These are phyloP conservation scores for Didymella glomerata DNA, from an alignment of 2,329 filamentous ascomycete species.

Conservation along the genomic window DNA sequence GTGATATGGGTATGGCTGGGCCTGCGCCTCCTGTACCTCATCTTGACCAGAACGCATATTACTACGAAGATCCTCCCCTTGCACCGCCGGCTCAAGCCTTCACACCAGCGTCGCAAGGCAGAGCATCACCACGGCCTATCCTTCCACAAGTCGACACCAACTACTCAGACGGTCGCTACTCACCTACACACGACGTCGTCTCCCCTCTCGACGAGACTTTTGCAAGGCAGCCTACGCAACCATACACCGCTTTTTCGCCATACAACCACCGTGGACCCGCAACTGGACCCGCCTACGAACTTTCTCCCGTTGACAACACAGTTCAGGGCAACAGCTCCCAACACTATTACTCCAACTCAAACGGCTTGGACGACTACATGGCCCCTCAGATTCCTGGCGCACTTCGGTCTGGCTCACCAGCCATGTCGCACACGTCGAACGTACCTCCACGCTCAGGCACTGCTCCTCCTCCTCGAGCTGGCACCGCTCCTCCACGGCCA, in stretches of 20 bases:
- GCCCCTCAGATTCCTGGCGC: slow-evolving; percentile 38
- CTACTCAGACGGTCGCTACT: slow-evolving; percentile 34
- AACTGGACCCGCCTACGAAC: slow-evolving; percentile 42
- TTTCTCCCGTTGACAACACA: slow-evolving; percentile 46
- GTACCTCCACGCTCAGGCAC: slow-evolving; percentile 32
- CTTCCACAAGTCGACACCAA: slow-evolving; percentile 45
- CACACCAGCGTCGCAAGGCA: slow-evolving; percentile 43
- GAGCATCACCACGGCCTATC: slow-evolving; percentile 38
- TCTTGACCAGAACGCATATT: slow-evolving; percentile 43
- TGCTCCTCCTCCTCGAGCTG: slow-evolving; percentile 34
- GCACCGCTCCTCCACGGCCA: slow-evolving; percentile 45
- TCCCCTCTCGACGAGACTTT: slow-evolving; percentile 35
- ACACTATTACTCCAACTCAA: slow-evolving; percentile 33
- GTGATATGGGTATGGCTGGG: slow-evolving; percentile 63
- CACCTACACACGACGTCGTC: slow-evolving; percentile 35
- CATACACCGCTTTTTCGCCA: slow-evolving; percentile 44
- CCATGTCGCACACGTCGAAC: slow-evolving; percentile 30
- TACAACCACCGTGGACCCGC: slow-evolving; percentile 41
- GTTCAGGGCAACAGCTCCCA: slow-evolving; percentile 28
- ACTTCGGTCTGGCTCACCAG: slow-evolving; percentile 44
- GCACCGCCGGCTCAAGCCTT: slow-evolving; percentile 38
- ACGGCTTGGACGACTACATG: slow-evolving; percentile 32
- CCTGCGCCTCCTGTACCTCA: slow-evolving; percentile 44
- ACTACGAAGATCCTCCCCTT: slow-evolving; percentile 35
- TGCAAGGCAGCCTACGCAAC: slow-evolving; percentile 25